Evolutionary conservation across 2,329 filamentous ascomycete genomes (phyloP), one percentile per base, ranked within the genome.

Genomic region (Epicoccum sorghinum): DNA sequence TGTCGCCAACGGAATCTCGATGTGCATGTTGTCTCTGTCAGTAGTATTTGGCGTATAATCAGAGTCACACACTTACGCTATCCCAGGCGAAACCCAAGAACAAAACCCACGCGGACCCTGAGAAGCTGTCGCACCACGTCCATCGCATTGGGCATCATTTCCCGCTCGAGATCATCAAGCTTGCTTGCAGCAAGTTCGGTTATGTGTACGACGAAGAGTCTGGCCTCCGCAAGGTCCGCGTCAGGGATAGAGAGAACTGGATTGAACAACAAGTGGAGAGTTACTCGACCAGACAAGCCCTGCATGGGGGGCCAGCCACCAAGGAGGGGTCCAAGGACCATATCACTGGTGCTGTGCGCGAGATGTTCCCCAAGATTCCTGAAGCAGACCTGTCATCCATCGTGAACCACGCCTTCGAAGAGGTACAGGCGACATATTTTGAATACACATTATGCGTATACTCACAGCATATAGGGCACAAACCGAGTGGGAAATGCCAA

Each of bases 91-190:
- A 69, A 47, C 71, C 72, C 1, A 71, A 82, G 77, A 83, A 79
- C 55, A 81, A 78, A 40, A 80, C 77, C 25, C 78, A 82, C 62
- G 72, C 76, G 55, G 72, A 79, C 43, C 79, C 76, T 10, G 79
- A 82, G 47, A 79, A 81, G 55, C 72, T 87, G 2, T 84, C 83
- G 2, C 80, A 85, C 62, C 83, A 87, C 66, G 80, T 86, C 43
- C 80, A 85, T 61, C 80, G 85, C 36, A 80, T 87, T 57, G 86
- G 86, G 13, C 84, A 85, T 67, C 85, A 87, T 66, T 87, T 88
- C 57, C 83, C 83, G 6, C 80, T 80, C 53, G 75, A 80, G n/a
- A 79, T 87, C 52, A 82, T 88, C 35, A 79, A 81, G 38, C 75
- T 81, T 53, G 83, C 83, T 32, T 86, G 84, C 72, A 69, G 77